A percentile compares a stretch with the other conserved stretches of the same genome.
These are phyloP conservation scores for Nephelium lappaceum DNA, from an alignment of 345 rosid species.

Conservation along the genomic window DNA sequence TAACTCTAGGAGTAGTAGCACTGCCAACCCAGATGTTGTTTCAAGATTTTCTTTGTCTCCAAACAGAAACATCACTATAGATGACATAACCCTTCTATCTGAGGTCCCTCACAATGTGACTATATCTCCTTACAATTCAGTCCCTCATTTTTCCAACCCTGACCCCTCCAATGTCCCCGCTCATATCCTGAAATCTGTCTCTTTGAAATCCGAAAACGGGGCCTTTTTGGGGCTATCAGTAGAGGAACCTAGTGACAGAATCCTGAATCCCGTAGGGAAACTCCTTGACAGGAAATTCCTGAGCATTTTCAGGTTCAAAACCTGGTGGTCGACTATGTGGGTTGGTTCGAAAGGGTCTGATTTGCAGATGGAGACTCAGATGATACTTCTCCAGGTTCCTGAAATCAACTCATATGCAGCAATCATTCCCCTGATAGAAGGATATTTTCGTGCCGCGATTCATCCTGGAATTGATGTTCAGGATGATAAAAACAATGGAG, in stretches of 20 bases:
- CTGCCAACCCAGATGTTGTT: background rate
- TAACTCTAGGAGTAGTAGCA: background rate
- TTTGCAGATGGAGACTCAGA: conserved; percentile 43
- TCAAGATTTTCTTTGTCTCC: conserved; percentile 14
- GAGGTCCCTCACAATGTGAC: conserved; percentile 36
- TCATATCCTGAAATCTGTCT: conserved; percentile 24
- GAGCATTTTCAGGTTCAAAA: conserved; percentile 42
- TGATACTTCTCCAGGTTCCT: conserved; percentile 38
- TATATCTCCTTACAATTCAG: conserved; percentile 29
- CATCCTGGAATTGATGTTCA: conserved; percentile 22
- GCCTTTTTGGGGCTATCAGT: conserved; percentile 37
- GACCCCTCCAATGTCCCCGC: conserved; percentile 23
- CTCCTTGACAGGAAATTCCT: conserved; percentile 31
- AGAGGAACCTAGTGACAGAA: conserved; percentile 18
- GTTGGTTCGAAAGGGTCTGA: conserved; percentile 40
- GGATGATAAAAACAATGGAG: conserved; percentile 14
- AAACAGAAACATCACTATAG: conserved; percentile 19
- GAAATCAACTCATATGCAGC: conserved; percentile 30
- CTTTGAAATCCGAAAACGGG: conserved; percentile 26
- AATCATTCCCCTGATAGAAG: conserved; percentile 33
- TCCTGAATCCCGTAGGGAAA: conserved; percentile 32
- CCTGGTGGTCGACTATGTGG: conserved; percentile 49
- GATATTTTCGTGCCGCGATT: conserved; percentile 34
- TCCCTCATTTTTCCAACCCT: conserved; percentile 13
- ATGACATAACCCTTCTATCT: conserved; percentile 29